Conservation (phyloP, 2,329 filamentous ascomycete species). For the Myriosclerotinia curreyana region DNA sequence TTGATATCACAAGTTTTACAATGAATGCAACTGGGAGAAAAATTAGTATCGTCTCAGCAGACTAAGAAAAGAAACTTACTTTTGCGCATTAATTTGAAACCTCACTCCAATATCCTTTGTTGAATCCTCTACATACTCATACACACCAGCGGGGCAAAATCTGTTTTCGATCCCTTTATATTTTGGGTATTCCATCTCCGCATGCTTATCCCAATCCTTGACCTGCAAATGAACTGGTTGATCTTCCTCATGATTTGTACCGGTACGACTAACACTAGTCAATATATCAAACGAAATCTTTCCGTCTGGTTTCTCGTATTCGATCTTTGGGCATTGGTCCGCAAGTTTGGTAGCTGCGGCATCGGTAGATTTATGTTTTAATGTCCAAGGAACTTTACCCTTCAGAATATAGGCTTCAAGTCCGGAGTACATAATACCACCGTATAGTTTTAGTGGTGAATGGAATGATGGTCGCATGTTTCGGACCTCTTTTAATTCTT, state of each 20-base stretch:
- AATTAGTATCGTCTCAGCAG: slow-evolving; percentile 8
- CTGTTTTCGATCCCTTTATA: slow-evolving; percentile 94
- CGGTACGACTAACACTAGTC: slow-evolving; percentile 90
- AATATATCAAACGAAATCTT: slow-evolving; percentile 94
- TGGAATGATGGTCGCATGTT: slow-evolving; percentile 98
- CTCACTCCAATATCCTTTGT: slow-evolving; percentile 82
- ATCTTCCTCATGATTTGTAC: slow-evolving; percentile 98
- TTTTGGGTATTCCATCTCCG: slow-evolving; percentile 74
- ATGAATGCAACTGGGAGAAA: slow-evolving; percentile 79
- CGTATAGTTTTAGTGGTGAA: slow-evolving; percentile 78
- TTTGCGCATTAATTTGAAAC: slow-evolving; percentile 97
- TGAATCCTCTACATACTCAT: slow-evolving; percentile 94
- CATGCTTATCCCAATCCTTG: slow-evolving; percentile 90
- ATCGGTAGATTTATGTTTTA: slow-evolving; percentile 80
- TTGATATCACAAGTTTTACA: slow-evolving; percentile 99
- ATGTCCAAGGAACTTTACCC: slow-evolving; percentile 85
- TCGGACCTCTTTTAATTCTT: slow-evolving; percentile 88
- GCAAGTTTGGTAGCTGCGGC: slow-evolving; percentile 75
- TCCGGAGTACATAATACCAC: slow-evolving; percentile 88
- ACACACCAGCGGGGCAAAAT: slow-evolving; percentile 96
- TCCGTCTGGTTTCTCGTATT: slow-evolving; percentile 94
- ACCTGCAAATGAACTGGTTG: slow-evolving; percentile 96
- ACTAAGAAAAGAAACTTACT: slow-evolving; percentile 59
- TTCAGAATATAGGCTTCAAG: slow-evolving; percentile 85
- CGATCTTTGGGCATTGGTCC: slow-evolving; percentile 79